These are phyloP conservation scores for Pseudogymnoascus pannorum DNA, from an alignment of 2,329 filamentous ascomycete species.

Conservation along the genomic window DNA sequence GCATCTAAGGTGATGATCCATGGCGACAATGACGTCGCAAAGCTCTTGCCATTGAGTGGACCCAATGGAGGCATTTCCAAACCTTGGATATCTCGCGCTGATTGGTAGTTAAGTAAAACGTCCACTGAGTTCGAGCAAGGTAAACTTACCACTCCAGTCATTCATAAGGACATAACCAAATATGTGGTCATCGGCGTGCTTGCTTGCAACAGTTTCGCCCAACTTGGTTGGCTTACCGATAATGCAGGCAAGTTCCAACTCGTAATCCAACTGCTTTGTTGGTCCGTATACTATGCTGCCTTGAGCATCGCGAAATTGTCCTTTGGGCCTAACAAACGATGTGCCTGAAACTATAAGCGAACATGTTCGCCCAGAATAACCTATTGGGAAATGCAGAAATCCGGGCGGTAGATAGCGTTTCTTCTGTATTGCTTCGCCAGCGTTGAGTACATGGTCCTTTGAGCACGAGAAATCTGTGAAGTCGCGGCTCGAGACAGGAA, in stretches of 20 bases:
- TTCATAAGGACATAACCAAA: conserved; percentile 58
- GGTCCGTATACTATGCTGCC: conserved; percentile 16
- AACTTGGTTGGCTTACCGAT: conserved; percentile 30
- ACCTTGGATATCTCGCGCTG: conserved; percentile 53
- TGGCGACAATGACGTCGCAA: conserved; percentile 51
- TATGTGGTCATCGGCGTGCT: conserved; percentile 49
- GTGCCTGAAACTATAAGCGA: conserved; percentile 44
- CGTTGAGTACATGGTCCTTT: conserved; percentile 45
- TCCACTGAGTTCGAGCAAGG: neutral
- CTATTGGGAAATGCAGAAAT: conserved; percentile 43
- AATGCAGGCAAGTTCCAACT: conserved; percentile 20
- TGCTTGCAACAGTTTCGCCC: conserved; percentile 33
- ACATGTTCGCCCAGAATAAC: conserved; percentile 48
- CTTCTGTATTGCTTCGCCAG: conserved; percentile 35
- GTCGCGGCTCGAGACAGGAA: conserved; percentile 48
- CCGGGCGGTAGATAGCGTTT: conserved; percentile 35
- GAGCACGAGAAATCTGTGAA: conserved; percentile 53
- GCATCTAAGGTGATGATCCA: conserved; percentile 57
- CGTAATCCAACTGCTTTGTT: conserved; percentile 30
- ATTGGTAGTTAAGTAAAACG: neutral
- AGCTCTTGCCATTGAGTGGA: conserved; percentile 54
- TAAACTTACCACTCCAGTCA: conserved; percentile 46
- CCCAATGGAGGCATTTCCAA: conserved; percentile 55
- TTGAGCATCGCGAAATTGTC: conserved; percentile 32
- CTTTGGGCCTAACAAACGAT: conserved; percentile 39